Evolutionary conservation across 164 flowering plant species (phyloP), one percentile per base, ranked within the genome.

Genomic region (Cinnamomum micranthum): DNA sequence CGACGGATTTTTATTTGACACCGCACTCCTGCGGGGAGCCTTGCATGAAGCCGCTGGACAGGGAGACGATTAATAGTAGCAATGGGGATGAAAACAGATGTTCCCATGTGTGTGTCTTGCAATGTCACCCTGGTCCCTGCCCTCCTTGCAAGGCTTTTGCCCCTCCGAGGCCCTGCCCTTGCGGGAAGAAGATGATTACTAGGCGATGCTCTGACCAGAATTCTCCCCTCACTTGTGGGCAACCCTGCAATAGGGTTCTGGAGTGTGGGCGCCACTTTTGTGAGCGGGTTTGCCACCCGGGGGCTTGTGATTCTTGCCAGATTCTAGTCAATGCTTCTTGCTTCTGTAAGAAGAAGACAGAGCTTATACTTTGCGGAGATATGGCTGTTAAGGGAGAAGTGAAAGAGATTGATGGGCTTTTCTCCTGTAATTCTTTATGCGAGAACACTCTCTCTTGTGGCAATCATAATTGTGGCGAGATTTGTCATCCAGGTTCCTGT

Each of bases 81-180:
- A 62, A 33, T 62, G 80, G 65, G 2, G 82, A 83, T 63, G 97
- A 86, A 70, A 85, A 89, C 80, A 84, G 80, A 1, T 95, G 99
- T 72, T 94, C 97, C 23, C 99, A 95, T 86, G 41, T 77, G 25
- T 95, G 99, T 85, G 98, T 93, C 41, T 78, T 95, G 83, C 98
- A 93, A 71, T 95, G 98, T 77, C 99, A 95, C 62, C 99, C 99
- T 12, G 99, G 99, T 65, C 99, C 99, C 19, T 95, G 99, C 73
- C 98, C 99, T 64, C 98, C 98, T 77, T 95, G 98, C 73, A 93
- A 91, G 86, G 97, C 96, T 41, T 95, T 92, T 84, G 94, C 98
- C 3, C 97, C 97, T 2, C 89, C 97, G 0, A 78, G 87, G 2
- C 17, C 63, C 27, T 95, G 99, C 75, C 97, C 97, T 50, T 95